Base-by-base conservation (phyloP, 1,139 yeast genomes). In the Yamadazyma blattariae region DNA sequence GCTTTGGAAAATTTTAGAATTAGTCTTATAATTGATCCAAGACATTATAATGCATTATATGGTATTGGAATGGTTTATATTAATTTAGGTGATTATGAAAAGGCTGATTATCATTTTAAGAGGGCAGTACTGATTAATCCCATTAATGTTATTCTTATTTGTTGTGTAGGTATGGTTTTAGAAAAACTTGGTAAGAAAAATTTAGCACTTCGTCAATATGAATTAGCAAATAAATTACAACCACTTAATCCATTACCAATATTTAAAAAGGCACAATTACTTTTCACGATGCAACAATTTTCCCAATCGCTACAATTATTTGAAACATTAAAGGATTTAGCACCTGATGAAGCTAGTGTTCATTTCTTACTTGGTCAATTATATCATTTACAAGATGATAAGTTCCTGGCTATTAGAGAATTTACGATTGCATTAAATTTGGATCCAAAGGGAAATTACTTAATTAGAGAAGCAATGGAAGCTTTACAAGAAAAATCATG, bases 41-140 rank as follows among this genome's bases (percentile, higher is more conserved):
- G 92, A 39, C 97, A 89, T 56, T 92, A 90, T 58, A 92, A 92
- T 60, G 97, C 98, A 0, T 79, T 92, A 52, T 94, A 92, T 52
- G 98, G 98, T 16, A 76, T 94, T 40, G 98, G 98, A 7, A 89
- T 89, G 95, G 95, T 90, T 27, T 86, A 84, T 56, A 74, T 89
- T 56, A 86, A 89, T 50, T 64, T 89, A 36, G 97, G 97, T 3
- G 90, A 88, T 50, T 80, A 80, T 50, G 79, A 75, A 30, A 79
- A 81, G 51, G 96, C 98, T 0, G 92, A 89, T 50, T 76, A 80
- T 43, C 95, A 89, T 58, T 89, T 92, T 64, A 68, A 88, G 34
- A 85, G 84, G 50, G 98, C 98, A 0, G 78, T 87, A 14, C 77
- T 83, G 27, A 87, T 92, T 36, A 92, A 92, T 52, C 97, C 97